phyloP scores from a whole-genome alignment of 2,329 filamentous ascomycete genomes.

The Tolypocladium endophyticum region DNA sequence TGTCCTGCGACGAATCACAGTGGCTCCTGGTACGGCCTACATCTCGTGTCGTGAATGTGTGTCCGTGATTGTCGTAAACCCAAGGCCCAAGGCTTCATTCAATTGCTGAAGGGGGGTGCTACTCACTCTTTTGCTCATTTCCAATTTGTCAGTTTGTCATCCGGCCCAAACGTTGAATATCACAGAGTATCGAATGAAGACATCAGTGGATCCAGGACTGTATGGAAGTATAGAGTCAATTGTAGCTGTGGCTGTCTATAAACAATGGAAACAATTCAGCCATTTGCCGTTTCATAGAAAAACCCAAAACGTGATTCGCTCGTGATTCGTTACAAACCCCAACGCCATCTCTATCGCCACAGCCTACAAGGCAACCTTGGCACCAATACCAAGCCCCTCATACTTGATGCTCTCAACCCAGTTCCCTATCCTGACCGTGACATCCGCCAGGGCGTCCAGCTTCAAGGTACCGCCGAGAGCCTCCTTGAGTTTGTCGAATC shows the following conservation, averaged over 20 bases:
- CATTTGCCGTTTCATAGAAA: background rate
- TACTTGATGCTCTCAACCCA: conserved; percentile 69
- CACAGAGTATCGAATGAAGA: background rate
- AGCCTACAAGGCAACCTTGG: conserved; percentile 31
- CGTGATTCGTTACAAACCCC: background rate
- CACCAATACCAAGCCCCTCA: conserved; percentile 58
- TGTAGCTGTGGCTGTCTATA: background rate
- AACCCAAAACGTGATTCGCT: background rate
- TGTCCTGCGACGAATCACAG: background rate
- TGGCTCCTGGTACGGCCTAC: background rate
- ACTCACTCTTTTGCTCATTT: background rate
- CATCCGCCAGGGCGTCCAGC: conserved; percentile 66
- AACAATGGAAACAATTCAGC: background rate
- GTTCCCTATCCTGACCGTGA: conserved; percentile 62
- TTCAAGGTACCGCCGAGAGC: conserved; percentile 73
- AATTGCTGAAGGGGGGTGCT: too few relatives aligned
- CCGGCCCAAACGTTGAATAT: background rate
- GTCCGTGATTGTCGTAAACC: background rate
- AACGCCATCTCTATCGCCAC: background rate
- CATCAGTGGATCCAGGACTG: too few relatives aligned
- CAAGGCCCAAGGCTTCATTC: too few relatives aligned
- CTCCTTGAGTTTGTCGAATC: conserved; percentile 69
- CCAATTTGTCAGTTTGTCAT: too few relatives aligned
- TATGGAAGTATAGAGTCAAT: too few relatives aligned
- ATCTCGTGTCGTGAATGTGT: background rate